Evolutionary conservation across 2,329 filamentous ascomycete species (phyloP).

Genomic region (Zymoseptoria ardabiliae): DNA sequence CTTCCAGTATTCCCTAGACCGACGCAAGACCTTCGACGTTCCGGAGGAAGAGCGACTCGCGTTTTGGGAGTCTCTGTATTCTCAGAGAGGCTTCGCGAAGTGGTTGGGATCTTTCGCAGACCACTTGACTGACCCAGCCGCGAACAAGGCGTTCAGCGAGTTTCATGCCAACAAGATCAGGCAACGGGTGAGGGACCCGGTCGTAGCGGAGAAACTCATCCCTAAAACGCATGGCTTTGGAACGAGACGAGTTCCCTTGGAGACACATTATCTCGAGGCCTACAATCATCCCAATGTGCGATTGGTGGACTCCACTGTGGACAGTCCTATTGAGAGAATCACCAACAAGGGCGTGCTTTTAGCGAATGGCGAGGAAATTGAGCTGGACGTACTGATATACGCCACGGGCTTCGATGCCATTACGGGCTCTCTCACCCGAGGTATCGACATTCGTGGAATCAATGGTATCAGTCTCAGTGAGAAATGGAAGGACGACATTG

Average conservation of each 20-base stretch:
- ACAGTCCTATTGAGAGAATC: conserved; percentile 37
- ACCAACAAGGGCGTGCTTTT: conserved; percentile 35
- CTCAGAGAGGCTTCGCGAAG: conserved; percentile 29
- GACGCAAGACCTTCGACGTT: conserved; percentile 42
- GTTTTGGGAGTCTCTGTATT: conserved; percentile 36
- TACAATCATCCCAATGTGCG: conserved; percentile 41
- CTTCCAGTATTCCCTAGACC: conserved; percentile 27
- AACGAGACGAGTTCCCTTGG: conserved; percentile 30
- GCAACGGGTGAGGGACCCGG: conserved; percentile 36
- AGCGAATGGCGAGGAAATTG: conserved; percentile 31
- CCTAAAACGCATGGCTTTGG: conserved; percentile 41
- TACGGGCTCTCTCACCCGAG: conserved; percentile 22
- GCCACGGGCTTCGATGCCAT: conserved; percentile 36
- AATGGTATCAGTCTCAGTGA: conserved; percentile 25
- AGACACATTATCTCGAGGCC: conserved; percentile 45
- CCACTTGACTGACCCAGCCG: conserved; percentile 28
- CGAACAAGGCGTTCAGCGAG: conserved; percentile 36
- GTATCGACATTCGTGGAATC: conserved; percentile 25
- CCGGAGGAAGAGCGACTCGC: conserved; percentile 34
- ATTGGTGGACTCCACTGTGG: conserved; percentile 40
- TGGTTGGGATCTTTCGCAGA: conserved; percentile 40
- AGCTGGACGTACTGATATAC: conserved; percentile 33
- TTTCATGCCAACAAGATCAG: conserved; percentile 41
- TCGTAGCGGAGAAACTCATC: conserved; percentile 45
- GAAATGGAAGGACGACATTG: conserved; percentile 31